These are phyloP conservation scores for Botrytis sinoallii DNA, from an alignment of 2,329 filamentous ascomycete genomes.

Conservation along the genomic window DNA sequence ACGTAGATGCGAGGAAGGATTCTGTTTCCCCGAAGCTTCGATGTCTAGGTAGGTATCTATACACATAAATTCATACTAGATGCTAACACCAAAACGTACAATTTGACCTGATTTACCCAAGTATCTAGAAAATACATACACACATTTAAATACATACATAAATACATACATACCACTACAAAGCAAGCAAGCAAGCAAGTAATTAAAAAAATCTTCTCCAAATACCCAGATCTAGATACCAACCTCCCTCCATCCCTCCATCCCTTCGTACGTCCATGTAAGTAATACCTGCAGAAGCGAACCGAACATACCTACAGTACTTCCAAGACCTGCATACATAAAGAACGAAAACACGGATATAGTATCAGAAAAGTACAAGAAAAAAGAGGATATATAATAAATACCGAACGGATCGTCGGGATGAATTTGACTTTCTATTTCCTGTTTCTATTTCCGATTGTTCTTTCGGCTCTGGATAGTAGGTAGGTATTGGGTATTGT, in stretches of 20 bases:
- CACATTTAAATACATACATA: no score
- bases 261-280: background rate
- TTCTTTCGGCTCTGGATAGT: background rate
- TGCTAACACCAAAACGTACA: background rate
- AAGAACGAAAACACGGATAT: background rate
- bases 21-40: background rate
- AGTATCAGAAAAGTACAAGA: background rate
- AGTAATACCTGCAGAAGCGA: background rate
- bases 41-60: background rate
- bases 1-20: background rate
- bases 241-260: no score
- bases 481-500: no score
- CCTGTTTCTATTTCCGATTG: background rate
- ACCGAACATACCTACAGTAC: background rate
- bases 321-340: background rate
- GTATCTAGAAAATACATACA: background rate
- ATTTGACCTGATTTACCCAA: background rate
- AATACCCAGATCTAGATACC: no score
- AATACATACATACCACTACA: no score
- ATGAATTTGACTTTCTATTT: background rate
- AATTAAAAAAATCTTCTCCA: no score
- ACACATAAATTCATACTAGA: background rate
- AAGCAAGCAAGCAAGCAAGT: no score
- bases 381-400: background rate
- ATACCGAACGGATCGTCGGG: background rate